phyloP scores from a whole-genome alignment of 805 yeast genomes.

The Ogataea neopini region DNA sequence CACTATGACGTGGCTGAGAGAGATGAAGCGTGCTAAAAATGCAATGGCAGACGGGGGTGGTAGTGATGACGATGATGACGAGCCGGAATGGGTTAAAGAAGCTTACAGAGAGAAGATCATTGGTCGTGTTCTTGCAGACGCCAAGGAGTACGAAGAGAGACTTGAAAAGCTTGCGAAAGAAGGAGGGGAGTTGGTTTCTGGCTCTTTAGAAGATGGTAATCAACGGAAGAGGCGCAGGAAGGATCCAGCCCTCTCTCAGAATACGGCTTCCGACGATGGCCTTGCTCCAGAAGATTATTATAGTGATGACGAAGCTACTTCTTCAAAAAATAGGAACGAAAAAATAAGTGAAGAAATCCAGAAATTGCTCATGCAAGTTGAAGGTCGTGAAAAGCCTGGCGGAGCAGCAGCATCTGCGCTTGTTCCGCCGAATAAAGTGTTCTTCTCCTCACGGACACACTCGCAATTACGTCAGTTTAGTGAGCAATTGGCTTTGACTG shows the following conservation, averaged over 20 bases:
- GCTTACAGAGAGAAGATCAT: slow-evolving; percentile 37
- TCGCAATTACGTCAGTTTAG: slow-evolving; percentile 84
- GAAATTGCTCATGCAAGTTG: slow-evolving; percentile 46
- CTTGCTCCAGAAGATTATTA: slow-evolving; percentile 37
- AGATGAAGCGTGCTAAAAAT: slow-evolving; percentile 40
- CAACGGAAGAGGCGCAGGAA: slow-evolving; percentile 8
- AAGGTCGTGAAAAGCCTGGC: slow-evolving; percentile 25
- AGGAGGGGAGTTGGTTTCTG: slow-evolving; percentile 24
- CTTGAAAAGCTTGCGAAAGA: slow-evolving; percentile 38
- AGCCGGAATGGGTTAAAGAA: slow-evolving; percentile 43
- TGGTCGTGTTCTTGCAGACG: slow-evolving; percentile 29
- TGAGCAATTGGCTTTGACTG: slow-evolving; percentile 62
- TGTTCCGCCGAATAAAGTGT: slow-evolving; percentile 46
- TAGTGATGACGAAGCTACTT: slow-evolving; percentile 32
- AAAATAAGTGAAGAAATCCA: slow-evolving; percentile 49
- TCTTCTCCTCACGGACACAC: slow-evolving; percentile 84
- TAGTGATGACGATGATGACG: slow-evolving; percentile 42
- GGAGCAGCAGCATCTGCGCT: slow-evolving; percentile 12
- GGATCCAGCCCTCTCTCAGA: slow-evolving; percentile 17
- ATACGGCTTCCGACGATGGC: slow-evolving; percentile 17
- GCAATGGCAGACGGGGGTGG: slow-evolving; percentile 27
- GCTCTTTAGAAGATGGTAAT: slow-evolving; percentile 23
- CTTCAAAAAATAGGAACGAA: slow-evolving; percentile 31
- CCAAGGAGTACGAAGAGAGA: slow-evolving; percentile 43
- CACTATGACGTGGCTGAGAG: slow-evolving; percentile 72